Conservation (phyloP, 345 rosid species). For the Salix caprea region DNA sequence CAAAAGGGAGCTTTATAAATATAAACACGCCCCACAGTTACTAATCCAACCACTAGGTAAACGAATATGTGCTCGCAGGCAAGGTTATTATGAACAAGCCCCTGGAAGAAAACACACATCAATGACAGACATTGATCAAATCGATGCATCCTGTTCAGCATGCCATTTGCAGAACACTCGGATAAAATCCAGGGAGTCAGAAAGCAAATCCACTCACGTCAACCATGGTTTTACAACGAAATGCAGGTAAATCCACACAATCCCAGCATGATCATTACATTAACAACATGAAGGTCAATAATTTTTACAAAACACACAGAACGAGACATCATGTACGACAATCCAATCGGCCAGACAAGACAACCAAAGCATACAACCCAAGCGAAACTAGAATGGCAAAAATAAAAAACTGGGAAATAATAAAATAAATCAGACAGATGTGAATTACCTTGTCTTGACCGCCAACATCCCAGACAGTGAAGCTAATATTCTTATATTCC, state of each 20-base stretch:
- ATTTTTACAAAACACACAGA: background rate
- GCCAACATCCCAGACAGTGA: slow-evolving; percentile 12
- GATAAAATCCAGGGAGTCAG: background rate
- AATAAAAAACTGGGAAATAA: background rate
- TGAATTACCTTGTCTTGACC: slow-evolving; percentile 6
- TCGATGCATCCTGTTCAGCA: background rate
- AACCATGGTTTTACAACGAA: background rate
- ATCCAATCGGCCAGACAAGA: no score
- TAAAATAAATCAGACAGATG: background rate
- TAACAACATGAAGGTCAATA: background rate
- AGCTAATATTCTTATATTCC: slow-evolving; percentile 8
- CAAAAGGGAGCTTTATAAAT: background rate
- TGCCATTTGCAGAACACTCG: background rate
- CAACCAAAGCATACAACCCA: background rate
- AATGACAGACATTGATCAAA: background rate
- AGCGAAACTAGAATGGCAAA: background rate
- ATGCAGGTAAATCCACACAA: no score
- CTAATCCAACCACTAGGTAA: background rate
- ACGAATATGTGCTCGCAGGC: background rate
- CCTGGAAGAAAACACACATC: background rate
- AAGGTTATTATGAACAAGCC: background rate
- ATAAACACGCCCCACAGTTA: background rate
- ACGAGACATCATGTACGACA: no score
- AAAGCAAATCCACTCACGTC: background rate
- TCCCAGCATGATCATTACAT: background rate